A percentile compares a stretch with the other conserved stretches of the same genome.
These are phyloP conservation scores for Leishmania aethiopica DNA, from an alignment of 208 protist species.

Conservation along the genomic window DNA sequence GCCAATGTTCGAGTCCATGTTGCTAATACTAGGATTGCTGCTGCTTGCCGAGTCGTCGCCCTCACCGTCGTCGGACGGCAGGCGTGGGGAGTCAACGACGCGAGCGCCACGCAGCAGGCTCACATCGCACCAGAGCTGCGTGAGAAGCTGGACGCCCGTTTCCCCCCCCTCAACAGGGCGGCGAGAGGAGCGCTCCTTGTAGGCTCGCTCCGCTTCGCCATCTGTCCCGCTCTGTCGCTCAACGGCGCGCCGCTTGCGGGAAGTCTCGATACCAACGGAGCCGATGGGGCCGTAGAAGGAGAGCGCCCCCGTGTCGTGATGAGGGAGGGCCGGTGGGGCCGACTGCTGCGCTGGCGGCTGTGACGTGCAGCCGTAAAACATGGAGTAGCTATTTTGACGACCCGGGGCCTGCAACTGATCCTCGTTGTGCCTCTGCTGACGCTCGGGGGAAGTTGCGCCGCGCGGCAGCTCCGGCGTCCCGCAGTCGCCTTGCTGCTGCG, in stretches of 20 bases:
- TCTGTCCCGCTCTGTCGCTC: slow-evolving; percentile 28
- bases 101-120: slow-evolving; percentile 25
- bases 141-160: slow-evolving; percentile 25
- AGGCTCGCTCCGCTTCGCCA: slow-evolving; percentile 34
- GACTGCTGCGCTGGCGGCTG: not conserved
- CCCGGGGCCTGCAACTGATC: not conserved
- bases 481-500: not conserved
- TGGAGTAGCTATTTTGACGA: slow-evolving; percentile 3
- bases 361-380: slow-evolving; percentile 20
- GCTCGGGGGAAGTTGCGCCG: not conserved
- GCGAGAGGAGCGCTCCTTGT: slow-evolving; percentile 24
- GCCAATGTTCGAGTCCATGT: not conserved
- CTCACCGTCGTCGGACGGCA: slow-evolving; percentile 12
- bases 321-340: not conserved
- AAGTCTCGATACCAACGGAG: slow-evolving; percentile 36
- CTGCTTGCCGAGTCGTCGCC: slow-evolving; percentile 4
- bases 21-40: not conserved
- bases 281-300: slow-evolving; percentile 54
- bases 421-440: not conserved
- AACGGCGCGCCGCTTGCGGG: slow-evolving; percentile 23
- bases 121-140: slow-evolving; percentile 43
- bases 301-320: not conserved
- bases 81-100: slow-evolving; percentile 27
- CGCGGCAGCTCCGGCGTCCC: not conserved
- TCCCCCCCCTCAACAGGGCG: not conserved